Evolutionary conservation across 2,329 filamentous ascomycete species (phyloP).

Genomic region (Cladosporium halotolerans): DNA sequence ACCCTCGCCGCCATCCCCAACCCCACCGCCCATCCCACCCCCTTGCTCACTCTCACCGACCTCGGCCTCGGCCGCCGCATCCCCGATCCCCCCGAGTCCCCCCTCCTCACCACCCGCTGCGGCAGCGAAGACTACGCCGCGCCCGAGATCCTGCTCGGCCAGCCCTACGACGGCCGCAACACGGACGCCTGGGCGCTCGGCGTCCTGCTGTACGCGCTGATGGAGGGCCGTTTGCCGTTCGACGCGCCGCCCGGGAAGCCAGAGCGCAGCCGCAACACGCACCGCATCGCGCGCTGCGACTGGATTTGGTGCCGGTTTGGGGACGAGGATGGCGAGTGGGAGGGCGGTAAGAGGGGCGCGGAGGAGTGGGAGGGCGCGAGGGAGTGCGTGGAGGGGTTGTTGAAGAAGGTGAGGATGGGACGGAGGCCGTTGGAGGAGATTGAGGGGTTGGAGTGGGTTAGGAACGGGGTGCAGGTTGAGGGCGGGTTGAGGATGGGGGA

Average conservation of each 20-base stretch:
- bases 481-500: conserved; percentile 49
- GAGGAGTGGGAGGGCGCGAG: conserved; percentile 66
- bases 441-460: conserved; percentile 68
- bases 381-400: conserved; percentile 72
- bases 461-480: conserved; percentile 62
- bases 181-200: conserved; percentile 95
- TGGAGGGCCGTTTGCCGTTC: conserved; percentile 90
- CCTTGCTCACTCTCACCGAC: conserved; percentile 84
- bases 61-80: conserved; percentile 83
- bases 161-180: conserved; percentile 84
- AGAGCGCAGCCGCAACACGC: conserved; percentile 66
- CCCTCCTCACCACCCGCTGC: conserved; percentile 86
- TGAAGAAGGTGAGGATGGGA: conserved; percentile 71
- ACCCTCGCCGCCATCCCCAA: conserved; percentile 58
- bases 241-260: conserved; percentile 78
- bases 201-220: conserved; percentile 84
- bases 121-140: conserved; percentile 96
- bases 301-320: conserved; percentile 91
- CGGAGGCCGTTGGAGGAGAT: conserved; percentile 72
- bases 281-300: conserved; percentile 91
- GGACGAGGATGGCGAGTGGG: conserved; percentile 80
- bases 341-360: conserved; percentile 59
- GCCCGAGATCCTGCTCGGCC: conserved; percentile 91
- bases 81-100: conserved; percentile 63
- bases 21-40: conserved; percentile 70